Evolutionary conservation across 257 asterid species (phyloP).

Genomic region (Galeopsis tetrahit): DNA sequence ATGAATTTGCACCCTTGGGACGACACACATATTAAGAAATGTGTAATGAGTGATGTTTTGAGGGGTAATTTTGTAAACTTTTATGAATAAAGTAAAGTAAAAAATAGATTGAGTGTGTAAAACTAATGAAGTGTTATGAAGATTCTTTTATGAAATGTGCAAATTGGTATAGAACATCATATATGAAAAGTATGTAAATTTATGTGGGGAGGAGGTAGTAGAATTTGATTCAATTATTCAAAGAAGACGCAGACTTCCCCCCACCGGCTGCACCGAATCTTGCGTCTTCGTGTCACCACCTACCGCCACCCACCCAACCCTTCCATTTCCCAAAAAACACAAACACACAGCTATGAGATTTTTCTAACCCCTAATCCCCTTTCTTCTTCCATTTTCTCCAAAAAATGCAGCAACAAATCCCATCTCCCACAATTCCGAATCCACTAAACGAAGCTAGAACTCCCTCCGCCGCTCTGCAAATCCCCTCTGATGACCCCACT

Average conservation of each 20-base stretch:
- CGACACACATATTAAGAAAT: too few relatives aligned
- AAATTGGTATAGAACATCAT: too few relatives aligned
- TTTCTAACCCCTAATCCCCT: constrained; percentile 30
- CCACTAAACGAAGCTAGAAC: constrained; percentile 4
- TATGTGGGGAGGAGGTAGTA: too few relatives aligned
- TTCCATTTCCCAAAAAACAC: constrained; percentile 23
- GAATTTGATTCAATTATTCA: constrained; percentile 29
- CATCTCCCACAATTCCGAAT: constrained; percentile 28
- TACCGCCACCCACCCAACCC: constrained; percentile 35
- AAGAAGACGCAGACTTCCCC: constrained; percentile 26
- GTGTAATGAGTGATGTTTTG: too few relatives aligned
- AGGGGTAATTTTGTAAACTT: too few relatives aligned
- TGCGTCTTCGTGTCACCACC: constrained; percentile 58
- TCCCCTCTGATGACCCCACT: constrained; percentile 42
- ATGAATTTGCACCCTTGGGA: too few relatives aligned
- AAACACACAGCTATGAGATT: background rate
- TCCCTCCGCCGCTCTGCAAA: constrained; percentile 32
- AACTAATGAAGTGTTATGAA: too few relatives aligned
- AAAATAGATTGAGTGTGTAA: too few relatives aligned
- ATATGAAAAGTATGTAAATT: too few relatives aligned
- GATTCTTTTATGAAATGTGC: too few relatives aligned
- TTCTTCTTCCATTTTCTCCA: constrained; percentile 27
- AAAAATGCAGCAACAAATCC: constrained; percentile 33
- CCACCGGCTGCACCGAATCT: constrained; percentile 21
- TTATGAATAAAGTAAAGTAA: too few relatives aligned